Percentiles rank a stretch among this genome's conserved stretches.
phyloP scores from a whole-genome alignment of 805 yeast genomes.

The Spathaspora sp. region DNA sequence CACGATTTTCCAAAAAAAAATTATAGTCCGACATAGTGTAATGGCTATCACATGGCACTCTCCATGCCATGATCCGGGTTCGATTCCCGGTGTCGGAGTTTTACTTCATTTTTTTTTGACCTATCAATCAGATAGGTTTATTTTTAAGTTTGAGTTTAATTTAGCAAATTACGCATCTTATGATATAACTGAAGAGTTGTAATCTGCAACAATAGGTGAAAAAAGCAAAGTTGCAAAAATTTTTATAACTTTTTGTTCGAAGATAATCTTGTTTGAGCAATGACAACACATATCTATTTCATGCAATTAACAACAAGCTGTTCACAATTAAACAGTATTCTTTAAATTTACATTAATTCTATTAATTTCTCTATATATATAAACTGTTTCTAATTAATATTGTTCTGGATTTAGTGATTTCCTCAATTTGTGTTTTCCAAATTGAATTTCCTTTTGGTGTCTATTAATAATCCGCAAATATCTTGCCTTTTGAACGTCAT shows the following conservation, averaged over 20 bases:
- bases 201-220: no score
- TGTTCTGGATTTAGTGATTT: neutral
- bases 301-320: no score
- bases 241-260: no score
- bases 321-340: no score
- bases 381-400: neutral
- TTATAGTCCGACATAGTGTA: slow-evolving; percentile 23
- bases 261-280: no score
- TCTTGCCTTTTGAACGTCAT: neutral
- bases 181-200: no score
- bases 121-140: neutral
- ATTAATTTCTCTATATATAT: neutral
- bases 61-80: slow-evolving; percentile 24
- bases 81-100: slow-evolving; percentile 18
- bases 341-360: no score
- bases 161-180: no score
- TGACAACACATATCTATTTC: no score
- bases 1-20: neutral
- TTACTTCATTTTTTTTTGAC: no score
- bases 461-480: neutral
- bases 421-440: neutral
- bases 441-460: neutral
- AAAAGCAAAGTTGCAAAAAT: no score
- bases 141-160: no score
- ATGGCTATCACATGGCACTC: slow-evolving; percentile 25